Evolutionary conservation across 2,329 filamentous ascomycete genomes (phyloP).

Genomic region (Reticulascus tulasneorum): DNA sequence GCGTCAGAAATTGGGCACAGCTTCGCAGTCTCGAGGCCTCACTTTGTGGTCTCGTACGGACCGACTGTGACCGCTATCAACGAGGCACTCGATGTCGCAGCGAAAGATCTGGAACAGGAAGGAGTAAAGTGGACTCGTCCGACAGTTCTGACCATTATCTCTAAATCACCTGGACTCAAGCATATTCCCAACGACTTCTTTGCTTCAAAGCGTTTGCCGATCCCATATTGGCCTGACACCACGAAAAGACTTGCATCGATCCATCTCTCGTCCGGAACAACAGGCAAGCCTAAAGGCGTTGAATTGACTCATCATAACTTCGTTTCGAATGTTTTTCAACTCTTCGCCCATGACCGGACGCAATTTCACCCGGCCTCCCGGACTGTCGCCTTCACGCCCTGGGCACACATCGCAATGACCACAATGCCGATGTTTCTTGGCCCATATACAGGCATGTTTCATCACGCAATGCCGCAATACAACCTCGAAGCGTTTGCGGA

Average conservation of each 20-base stretch:
- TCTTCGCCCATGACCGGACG: slow-evolving; percentile 29
- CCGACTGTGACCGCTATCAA: slow-evolving; percentile 22
- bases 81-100: slow-evolving; percentile 28
- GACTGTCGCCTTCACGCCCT: slow-evolving; percentile 38
- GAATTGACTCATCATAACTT: slow-evolving; percentile 82
- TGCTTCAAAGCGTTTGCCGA: slow-evolving; percentile 21
- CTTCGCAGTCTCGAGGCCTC: slow-evolving; percentile 35
- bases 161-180: slow-evolving; percentile 14
- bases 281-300: slow-evolving; percentile 87
- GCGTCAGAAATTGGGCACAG: slow-evolving; percentile 35
- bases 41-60: slow-evolving; percentile 36
- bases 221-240: slow-evolving; percentile 33
- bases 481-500: slow-evolving; percentile 28
- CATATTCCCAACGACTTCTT: slow-evolving; percentile 31
- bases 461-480: slow-evolving; percentile 38
- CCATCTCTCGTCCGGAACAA: slow-evolving; percentile 61
- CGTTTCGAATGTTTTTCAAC: slow-evolving; percentile 58
- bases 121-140: slow-evolving; percentile 29
- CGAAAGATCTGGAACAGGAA: slow-evolving; percentile 18
- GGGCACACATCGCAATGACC: slow-evolving; percentile 40
- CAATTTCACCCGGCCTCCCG: slow-evolving; percentile 26
- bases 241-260: slow-evolving; percentile 30
- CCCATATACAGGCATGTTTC: slow-evolving; percentile 38
- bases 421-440: slow-evolving; percentile 40
- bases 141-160: slow-evolving; percentile 29